Evolutionary conservation across 805 yeast species (phyloP).

Genomic region (Candida silvicultrix): DNA sequence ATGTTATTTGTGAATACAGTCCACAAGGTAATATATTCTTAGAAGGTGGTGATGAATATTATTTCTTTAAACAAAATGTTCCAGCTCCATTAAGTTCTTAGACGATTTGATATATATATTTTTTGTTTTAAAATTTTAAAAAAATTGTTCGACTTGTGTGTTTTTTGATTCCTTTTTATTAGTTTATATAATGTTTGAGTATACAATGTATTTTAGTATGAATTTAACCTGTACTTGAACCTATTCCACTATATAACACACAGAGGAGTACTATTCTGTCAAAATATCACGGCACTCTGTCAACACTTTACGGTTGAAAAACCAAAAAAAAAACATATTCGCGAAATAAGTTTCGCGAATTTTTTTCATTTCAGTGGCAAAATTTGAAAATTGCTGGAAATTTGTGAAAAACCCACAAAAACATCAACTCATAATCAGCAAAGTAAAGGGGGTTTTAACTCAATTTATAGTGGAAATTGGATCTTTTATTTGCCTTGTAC

Average conservation of each 20-base stretch:
- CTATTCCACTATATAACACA: too few species aligned
- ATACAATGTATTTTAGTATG: too few species aligned
- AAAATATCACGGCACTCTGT: too few species aligned
- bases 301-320: not conserved
- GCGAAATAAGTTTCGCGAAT: not conserved
- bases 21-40: constrained; percentile 43
- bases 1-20: constrained; percentile 65
- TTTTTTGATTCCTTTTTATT: not conserved
- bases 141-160: too few species aligned
- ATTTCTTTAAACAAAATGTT: constrained; percentile 39
- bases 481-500: too few species aligned
- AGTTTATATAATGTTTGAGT: not conserved
- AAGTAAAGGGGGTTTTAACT: too few species aligned
- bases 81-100: constrained; percentile 23
- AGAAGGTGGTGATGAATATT: constrained; percentile 23
- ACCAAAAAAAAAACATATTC: not conserved
- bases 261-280: too few species aligned
- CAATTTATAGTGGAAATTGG: too few species aligned
- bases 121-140: too few species aligned
- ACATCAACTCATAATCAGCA: not conserved
- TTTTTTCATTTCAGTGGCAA: not conserved
- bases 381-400: not conserved
- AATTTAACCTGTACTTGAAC: too few species aligned
- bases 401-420: too few species aligned
- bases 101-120: not conserved